Conservation (phyloP, 441 rosid genomes). For the Adansonia rubrostipa region DNA sequence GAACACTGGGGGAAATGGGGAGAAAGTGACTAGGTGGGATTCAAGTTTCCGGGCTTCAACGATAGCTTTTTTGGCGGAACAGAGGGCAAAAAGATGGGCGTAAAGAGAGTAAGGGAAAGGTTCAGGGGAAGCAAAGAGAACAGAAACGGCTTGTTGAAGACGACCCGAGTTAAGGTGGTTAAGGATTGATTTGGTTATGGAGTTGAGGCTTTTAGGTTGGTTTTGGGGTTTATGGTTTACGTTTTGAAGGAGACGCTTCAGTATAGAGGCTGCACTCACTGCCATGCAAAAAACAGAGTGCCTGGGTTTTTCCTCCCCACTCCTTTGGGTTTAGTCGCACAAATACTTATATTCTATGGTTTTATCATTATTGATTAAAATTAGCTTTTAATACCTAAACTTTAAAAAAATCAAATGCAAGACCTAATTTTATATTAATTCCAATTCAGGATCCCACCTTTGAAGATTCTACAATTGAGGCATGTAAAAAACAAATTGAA, state of each 20-base stretch:
- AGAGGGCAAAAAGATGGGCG: conserved; percentile 60
- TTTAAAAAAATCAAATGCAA: no score
- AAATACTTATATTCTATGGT: not conserved
- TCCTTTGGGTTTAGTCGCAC: not conserved
- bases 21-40: conserved; percentile 61
- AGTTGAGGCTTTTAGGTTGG: conserved; percentile 21
- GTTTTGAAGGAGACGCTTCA: conserved; percentile 36
- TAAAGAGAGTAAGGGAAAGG: conserved; percentile 58
- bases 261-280: conserved; percentile 39
- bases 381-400: no score
- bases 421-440: no score
- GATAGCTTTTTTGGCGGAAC: conserved; percentile 51
- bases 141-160: conserved; percentile 57
- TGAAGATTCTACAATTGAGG: no score
- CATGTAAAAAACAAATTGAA: no score
- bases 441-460: no score
- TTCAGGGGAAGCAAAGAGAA: conserved; percentile 58
- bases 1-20: conserved; percentile 54
- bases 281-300: conserved; percentile 19
- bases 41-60: conserved; percentile 76
- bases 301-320: no score
- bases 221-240: conserved; percentile 32
- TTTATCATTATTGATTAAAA: not conserved
- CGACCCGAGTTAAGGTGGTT: conserved; percentile 44
- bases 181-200: conserved; percentile 44